Evolutionary conservation across 2,329 filamentous ascomycete species (phyloP).

Genomic region (Rugonectria rugulosa): DNA sequence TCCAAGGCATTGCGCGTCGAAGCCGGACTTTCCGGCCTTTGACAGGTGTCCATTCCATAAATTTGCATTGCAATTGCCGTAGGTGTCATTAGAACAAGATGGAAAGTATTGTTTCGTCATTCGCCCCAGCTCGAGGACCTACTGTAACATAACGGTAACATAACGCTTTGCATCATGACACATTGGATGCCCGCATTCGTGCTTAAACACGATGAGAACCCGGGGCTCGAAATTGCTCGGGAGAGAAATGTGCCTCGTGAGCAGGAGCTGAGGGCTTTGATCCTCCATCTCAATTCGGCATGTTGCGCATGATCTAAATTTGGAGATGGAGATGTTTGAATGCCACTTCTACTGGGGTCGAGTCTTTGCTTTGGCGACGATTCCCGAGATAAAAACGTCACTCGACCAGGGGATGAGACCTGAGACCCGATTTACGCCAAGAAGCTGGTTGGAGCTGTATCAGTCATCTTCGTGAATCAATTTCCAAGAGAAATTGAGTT

Average conservation of each 20-base stretch:
- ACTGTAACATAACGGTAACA: constrained; percentile 17
- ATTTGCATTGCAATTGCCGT: too few relatives aligned
- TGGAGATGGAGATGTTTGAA: constrained; percentile 19
- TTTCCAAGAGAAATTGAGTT: too few relatives aligned
- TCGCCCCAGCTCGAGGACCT: constrained; percentile 9
- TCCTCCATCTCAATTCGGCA: constrained; percentile 10
- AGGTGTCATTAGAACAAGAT: not conserved
- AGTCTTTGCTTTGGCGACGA: constrained; percentile 5
- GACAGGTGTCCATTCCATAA: too few relatives aligned
- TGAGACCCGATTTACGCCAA: not conserved
- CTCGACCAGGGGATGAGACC: constrained; percentile 13
- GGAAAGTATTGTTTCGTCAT: not conserved
- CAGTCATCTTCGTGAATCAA: too few relatives aligned
- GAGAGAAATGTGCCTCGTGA: constrained; percentile 25
- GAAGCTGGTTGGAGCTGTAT: too few relatives aligned
- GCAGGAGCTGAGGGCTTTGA: not conserved
- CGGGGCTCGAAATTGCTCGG: constrained; percentile 26
- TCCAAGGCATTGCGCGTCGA: not conserved
- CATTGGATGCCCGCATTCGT: constrained; percentile 19
- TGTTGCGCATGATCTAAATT: constrained; percentile 21
- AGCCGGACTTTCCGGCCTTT: too few relatives aligned
- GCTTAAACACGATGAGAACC: constrained; percentile 17
- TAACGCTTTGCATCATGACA: constrained; percentile 18
- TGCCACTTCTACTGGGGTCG: constrained; percentile 1
- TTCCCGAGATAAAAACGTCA: constrained; percentile 20